These are phyloP conservation scores for Biancaea sappan DNA, from an alignment of 306 rosid species.

Conservation along the genomic window DNA sequence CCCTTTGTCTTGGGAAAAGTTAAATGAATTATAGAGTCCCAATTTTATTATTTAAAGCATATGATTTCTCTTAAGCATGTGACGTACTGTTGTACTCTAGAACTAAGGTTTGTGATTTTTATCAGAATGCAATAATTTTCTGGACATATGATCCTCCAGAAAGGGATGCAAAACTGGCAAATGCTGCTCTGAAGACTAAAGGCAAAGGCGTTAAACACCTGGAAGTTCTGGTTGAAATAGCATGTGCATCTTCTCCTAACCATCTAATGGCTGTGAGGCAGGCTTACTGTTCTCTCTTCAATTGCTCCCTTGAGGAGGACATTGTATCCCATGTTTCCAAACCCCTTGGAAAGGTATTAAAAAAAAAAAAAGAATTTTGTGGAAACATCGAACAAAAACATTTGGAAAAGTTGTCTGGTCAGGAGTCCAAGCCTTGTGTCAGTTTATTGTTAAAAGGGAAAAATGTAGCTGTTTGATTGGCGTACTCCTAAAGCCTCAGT, in stretches of 20 bases:
- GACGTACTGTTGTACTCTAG: not conserved
- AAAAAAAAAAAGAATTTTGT: not conserved
- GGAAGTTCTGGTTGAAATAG: constrained; percentile 58
- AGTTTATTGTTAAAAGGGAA: not conserved
- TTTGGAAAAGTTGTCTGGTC: not conserved
- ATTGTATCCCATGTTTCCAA: constrained; percentile 44
- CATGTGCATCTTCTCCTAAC: constrained; percentile 67
- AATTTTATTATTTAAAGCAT: not conserved
- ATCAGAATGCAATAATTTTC: constrained; percentile 56
- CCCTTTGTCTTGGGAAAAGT: not conserved
- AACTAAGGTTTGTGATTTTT: constrained; percentile 4
- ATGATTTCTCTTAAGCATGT: not conserved
- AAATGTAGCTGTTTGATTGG: not conserved
- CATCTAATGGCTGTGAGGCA: constrained; percentile 71
- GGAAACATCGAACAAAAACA: not conserved
- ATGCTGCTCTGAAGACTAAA: constrained; percentile 42
- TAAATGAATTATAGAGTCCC: not conserved
- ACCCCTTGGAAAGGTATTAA: constrained; percentile 58
- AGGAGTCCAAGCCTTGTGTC: not conserved
- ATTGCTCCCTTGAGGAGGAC: constrained; percentile 72
- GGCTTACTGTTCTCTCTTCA: constrained; percentile 49
- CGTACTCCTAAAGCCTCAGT: not conserved
- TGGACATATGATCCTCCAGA: constrained; percentile 68
- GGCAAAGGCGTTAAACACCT: constrained; percentile 46
- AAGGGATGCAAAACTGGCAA: constrained; percentile 70